Conservation (phyloP, 1,139 yeast genomes). For the Hansenula lynferdii region DNA sequence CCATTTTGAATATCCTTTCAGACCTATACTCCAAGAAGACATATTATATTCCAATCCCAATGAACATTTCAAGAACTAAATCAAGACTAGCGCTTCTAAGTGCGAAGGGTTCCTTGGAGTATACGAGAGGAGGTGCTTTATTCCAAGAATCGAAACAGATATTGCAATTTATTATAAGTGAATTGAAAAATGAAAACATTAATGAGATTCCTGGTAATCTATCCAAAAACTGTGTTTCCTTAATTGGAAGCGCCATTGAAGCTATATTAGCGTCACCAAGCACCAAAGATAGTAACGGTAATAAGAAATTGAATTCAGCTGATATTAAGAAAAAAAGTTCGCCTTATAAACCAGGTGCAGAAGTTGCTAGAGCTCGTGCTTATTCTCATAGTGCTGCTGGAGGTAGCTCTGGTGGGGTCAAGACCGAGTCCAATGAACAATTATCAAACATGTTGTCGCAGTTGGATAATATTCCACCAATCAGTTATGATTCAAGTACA, state of each 20-base stretch:
- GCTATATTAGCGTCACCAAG: conserved; percentile 33
- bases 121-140: conserved; percentile 78
- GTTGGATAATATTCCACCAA: conserved; percentile 21
- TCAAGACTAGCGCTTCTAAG: conserved; percentile 66
- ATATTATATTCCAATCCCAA: conserved; percentile 57
- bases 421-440: conserved; percentile 9
- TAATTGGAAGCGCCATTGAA: conserved; percentile 54
- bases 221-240: conserved; percentile 48
- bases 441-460: conserved; percentile 22
- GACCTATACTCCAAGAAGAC: conserved; percentile 38
- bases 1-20: conserved; percentile 55
- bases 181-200: conserved; percentile 45
- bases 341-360: not conserved
- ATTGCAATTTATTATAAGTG: conserved; percentile 43
- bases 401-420: not conserved
- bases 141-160: conserved; percentile 63
- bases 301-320: not conserved
- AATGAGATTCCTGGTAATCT: conserved; percentile 57
- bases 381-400: not conserved
- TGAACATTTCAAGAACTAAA: conserved; percentile 65
- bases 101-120: conserved; percentile 77
- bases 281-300: not conserved
- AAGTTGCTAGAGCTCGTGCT: not conserved
- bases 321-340: not conserved
- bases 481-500: conserved; percentile 4